Conservation (phyloP, 768 basidiomycete species). For the Tricholoma sp. region DNA sequence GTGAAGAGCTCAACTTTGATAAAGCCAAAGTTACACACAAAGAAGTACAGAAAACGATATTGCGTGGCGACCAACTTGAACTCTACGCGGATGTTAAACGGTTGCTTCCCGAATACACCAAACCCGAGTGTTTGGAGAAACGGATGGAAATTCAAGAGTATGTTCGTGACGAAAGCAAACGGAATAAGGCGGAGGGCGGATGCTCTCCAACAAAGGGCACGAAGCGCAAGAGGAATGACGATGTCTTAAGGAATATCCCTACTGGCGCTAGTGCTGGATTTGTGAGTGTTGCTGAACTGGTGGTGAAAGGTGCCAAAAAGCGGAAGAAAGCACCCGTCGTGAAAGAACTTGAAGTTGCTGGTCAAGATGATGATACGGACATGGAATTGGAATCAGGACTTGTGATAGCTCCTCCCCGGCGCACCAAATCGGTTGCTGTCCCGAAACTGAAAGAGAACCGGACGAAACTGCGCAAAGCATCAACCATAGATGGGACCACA, state of each 20-base stretch:
- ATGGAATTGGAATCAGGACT: conserved; percentile 56
- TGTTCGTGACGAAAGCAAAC: conserved; percentile 44
- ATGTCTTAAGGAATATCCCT: conserved; percentile 67
- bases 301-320: conserved; percentile 45
- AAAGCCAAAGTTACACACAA: conserved; percentile 83
- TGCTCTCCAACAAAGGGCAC: conserved; percentile 28
- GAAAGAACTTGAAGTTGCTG: conserved; percentile 48
- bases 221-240: conserved; percentile 71
- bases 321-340: conserved; percentile 33
- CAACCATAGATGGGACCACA: conserved; percentile 32
- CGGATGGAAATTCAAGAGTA: conserved; percentile 79
- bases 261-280: conserved; percentile 67
- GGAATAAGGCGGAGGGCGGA: conserved; percentile 29
- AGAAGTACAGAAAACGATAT: conserved; percentile 84
- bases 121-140: conserved; percentile 75
- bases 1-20: conserved; percentile 89
- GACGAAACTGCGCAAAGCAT: conserved; percentile 37
- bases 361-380: conserved; percentile 65
- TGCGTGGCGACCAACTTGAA: conserved; percentile 81
- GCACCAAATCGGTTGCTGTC: conserved; percentile 44
- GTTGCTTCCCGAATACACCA: conserved; percentile 71
- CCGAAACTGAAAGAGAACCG: conserved; percentile 25
- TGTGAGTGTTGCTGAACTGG: conserved; percentile 58
- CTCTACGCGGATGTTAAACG: conserved; percentile 91
- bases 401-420: conserved; percentile 38